Evolutionary conservation across 139 green algal species (phyloP), one percentile per base, ranked within the genome.

Genomic region (Haematococcus lacustris): DNA sequence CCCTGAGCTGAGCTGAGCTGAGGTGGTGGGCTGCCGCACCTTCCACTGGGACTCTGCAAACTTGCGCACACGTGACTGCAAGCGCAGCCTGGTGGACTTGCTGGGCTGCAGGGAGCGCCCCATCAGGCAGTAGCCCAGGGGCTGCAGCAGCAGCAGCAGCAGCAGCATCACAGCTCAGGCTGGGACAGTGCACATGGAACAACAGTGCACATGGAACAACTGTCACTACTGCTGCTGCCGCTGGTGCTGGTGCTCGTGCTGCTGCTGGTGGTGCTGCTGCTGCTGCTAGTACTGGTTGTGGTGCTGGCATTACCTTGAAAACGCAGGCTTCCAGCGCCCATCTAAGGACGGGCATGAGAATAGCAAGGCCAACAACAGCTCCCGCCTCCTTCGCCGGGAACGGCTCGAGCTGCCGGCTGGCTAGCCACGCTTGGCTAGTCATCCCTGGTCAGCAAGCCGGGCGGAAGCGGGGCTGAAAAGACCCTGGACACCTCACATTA

Each of bases 41-140:
- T 88, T 88, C 82, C 82, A 88, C 0, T 85, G 40, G 0, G 82
- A 83, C 51, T 88, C 82, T 47, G 71, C 71, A 39, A 85, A 78
- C 65, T 88, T 88, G 0, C 71, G 34, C 0, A 78, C 59, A 3
- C 62, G 40, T n/a, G 28, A 38, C 3, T 26, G 59, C 37, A 70
- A 38, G 4, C 70, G 63, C 25, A 68, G 35, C 0, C 34, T 38
- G 39, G 64, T 73, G 51, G 32, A 2, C 1, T 51, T 51, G 39
- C 7, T 28, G 26, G 64, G 21, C 25, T 71, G 59, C 57, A 39
- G 51, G 1, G 66, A 28, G 28, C 63, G 71, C 23, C 57, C 28
- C 66, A 75, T 66, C 2, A 57, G 33, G 23, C 33, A 32, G 4
- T 47, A 1, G 2, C 47, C 66, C 17, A 72, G 13, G 6, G 76